phyloP scores from a whole-genome alignment of 129 eudicot genomes.

The Daucus carota region DNA sequence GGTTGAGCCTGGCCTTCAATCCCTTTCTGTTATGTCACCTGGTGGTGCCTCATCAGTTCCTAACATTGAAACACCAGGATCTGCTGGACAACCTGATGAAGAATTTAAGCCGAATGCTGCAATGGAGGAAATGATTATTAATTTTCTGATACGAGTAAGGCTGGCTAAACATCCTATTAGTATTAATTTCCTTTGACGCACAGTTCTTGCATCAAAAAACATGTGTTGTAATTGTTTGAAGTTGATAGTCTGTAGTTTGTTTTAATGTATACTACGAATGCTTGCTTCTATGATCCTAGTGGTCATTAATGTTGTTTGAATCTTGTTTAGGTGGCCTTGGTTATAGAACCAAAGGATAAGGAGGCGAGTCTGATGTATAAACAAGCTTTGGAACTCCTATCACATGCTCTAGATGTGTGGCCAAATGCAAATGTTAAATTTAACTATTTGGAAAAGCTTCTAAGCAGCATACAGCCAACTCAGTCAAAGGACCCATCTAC shows the following conservation, averaged over 20 bases:
- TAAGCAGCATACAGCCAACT: conserved; percentile 80
- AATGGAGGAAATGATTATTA: conserved; percentile 99
- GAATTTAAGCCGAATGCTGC: conserved; percentile 99
- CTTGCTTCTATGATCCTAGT: neutral
- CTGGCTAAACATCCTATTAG: too few species aligned
- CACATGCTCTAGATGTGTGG: conserved; percentile 98
- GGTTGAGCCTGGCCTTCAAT: conserved; percentile 91
- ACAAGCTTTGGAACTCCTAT: conserved; percentile 89
- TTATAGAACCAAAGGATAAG: conserved; percentile 96
- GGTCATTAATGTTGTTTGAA: neutral
- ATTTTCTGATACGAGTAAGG: conserved; percentile 85
- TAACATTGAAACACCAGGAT: conserved; percentile 82
- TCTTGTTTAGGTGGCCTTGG: conserved; percentile 72
- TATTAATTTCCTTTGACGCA: neutral
- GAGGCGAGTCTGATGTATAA: conserved; percentile 92
- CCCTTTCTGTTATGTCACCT: conserved; percentile 91
- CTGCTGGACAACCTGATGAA: conserved; percentile 89
- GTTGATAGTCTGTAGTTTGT: neutral
- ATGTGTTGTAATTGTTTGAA: neutral
- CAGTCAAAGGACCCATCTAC: conserved; percentile 97
- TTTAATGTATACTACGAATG: neutral
- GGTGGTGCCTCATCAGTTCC: conserved; percentile 87
- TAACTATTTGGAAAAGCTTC: conserved; percentile 93
- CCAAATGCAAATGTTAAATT: conserved; percentile 96
- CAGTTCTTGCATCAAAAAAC: neutral